These are phyloP conservation scores for Schwanniomyces pseudopolymorphus DNA, from an alignment of 805 yeast genomes.

Conservation along the genomic window DNA sequence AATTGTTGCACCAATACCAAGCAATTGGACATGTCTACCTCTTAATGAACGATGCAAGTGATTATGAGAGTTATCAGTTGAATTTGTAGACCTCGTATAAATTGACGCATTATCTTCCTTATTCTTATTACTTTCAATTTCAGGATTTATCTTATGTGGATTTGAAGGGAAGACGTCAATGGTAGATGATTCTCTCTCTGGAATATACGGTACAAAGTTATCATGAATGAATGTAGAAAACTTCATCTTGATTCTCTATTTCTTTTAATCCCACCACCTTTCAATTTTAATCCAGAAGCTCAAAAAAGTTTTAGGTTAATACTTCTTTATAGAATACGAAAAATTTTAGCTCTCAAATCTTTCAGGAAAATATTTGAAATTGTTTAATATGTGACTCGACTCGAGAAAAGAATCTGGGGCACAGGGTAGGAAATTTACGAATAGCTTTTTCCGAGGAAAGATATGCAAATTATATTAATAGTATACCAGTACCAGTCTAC, in stretches of 20 bases:
- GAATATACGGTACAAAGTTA: conserved; percentile 14
- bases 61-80: conserved; percentile 12
- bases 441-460: not conserved
- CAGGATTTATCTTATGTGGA: not conserved
- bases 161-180: not conserved
- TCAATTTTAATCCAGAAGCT: too few species aligned
- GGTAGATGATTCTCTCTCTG: conserved; percentile 2
- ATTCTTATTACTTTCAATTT: not conserved
- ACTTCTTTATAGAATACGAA: not conserved
- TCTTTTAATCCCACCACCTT: too few species aligned
- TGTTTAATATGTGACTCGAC: not conserved
- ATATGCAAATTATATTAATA: too few species aligned
- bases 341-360: not conserved
- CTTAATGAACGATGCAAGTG: conserved; percentile 45
- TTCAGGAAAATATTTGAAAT: not conserved
- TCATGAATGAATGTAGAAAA: conserved; percentile 7
- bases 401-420: not conserved
- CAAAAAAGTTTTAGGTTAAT: too few species aligned
- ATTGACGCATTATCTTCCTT: conserved; percentile 12
- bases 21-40: conserved; percentile 73
- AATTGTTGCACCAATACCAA: conserved; percentile 79
- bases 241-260: not conserved
- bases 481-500: too few species aligned
- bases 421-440: not conserved
- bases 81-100: conserved; percentile 12